Percentiles rank a stretch among this genome's conserved stretches.
Evolutionary conservation across 352 stramenopile species (phyloP).

Genomic region (Thraustochytrium striatum): DNA sequence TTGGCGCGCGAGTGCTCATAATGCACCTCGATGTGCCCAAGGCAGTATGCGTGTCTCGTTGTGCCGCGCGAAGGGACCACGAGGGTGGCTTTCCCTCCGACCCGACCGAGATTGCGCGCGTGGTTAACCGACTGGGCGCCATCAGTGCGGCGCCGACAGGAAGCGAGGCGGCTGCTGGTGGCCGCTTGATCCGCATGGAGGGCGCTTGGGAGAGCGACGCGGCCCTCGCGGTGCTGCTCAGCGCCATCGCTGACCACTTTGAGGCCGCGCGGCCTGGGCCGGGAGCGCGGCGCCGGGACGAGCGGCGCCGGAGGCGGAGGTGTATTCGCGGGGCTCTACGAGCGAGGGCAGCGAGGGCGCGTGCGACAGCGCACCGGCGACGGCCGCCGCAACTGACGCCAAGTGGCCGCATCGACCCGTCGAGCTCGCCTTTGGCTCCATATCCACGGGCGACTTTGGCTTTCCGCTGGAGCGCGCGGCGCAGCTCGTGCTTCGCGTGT

Average conservation of each 20-base stretch:
- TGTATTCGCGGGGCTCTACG: not conserved
- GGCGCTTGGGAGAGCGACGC: too few relatives aligned
- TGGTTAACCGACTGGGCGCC: not conserved
- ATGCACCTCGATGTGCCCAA: not conserved
- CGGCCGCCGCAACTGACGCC: not conserved
- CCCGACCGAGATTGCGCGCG: not conserved
- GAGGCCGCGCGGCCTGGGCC: not conserved
- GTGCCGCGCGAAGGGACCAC: not conserved
- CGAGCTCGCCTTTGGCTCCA: constrained; percentile 2
- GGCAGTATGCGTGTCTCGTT: not conserved
- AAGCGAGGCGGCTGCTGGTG: too few relatives aligned
- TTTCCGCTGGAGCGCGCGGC: not conserved
- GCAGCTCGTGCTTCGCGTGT: not conserved
- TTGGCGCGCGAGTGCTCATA: not conserved
- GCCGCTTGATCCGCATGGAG: too few relatives aligned
- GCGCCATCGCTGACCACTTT: too few relatives aligned
- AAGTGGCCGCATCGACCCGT: not conserved
- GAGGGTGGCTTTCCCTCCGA: constrained; percentile 35
- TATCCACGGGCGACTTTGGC: constrained; percentile 25
- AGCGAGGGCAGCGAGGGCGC: not conserved
- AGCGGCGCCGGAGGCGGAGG: not conserved
- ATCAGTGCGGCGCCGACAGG: not conserved
- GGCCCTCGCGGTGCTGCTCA: too few relatives aligned
- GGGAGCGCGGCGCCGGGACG: not conserved
- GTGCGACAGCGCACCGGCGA: not conserved